Evolutionary conservation across 352 stramenopile species (phyloP).

Genomic region (Phytopythium aichiense): DNA sequence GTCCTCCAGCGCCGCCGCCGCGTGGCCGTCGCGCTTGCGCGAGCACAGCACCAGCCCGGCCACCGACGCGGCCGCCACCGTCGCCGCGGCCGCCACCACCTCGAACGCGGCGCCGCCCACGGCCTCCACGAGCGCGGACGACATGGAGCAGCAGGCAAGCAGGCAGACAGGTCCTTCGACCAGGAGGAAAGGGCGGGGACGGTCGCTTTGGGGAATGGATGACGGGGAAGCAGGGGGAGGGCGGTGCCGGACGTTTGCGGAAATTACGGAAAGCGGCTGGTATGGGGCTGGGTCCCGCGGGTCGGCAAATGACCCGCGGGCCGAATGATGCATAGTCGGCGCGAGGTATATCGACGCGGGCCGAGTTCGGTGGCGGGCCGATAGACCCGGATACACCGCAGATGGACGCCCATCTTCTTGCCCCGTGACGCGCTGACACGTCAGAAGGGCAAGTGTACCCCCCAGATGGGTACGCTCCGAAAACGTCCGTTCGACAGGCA

Average conservation of each 20-base stretch:
- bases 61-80: conserved; percentile 32
- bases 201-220: neutral
- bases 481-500: neutral
- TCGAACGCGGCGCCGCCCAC: conserved; percentile 40
- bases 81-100: conserved; percentile 38
- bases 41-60: conserved; percentile 26
- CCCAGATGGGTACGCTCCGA: conserved; percentile 13
- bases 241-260: neutral
- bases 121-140: conserved; percentile 30
- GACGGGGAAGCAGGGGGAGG: neutral
- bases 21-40: conserved; percentile 14
- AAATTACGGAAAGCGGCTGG: neutral
- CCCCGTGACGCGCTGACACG: conserved; percentile 1
- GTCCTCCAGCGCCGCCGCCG: conserved; percentile 2
- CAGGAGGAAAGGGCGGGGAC: neutral
- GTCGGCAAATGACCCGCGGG: neutral
- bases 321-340: neutral
- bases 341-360: neutral
- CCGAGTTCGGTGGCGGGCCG: neutral
- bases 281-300: neutral
- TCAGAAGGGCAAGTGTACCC: neutral
- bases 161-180: neutral
- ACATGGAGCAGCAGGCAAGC: conserved; percentile 9
- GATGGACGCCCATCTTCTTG: neutral
- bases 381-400: neutral